phyloP scores from a whole-genome alignment of 257 asterid species.

The Prunella vulgaris region DNA sequence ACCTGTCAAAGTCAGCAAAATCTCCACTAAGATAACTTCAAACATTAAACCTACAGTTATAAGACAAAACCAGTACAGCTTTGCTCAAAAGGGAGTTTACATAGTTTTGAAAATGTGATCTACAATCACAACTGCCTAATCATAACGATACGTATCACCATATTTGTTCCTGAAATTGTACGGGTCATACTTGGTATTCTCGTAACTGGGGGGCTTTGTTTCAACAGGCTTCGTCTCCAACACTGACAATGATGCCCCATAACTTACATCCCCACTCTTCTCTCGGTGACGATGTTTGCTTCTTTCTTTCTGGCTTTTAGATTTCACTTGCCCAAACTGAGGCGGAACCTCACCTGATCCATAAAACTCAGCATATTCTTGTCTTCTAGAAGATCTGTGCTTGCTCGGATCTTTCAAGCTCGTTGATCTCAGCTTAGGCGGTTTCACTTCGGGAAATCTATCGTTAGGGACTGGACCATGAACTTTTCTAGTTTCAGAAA shows the following conservation, averaged over 20 bases:
- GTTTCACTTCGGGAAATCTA: slow-evolving; percentile 56
- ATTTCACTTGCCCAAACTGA: slow-evolving; percentile 48
- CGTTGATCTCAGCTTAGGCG: slow-evolving; percentile 50
- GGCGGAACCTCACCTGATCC: slow-evolving; percentile 71
- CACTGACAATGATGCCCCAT: slow-evolving; percentile 33
- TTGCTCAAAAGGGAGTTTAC: slow-evolving; percentile 1
- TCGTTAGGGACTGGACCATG: slow-evolving; percentile 37
- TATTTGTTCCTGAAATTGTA: slow-evolving; percentile 68
- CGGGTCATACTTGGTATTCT: slow-evolving; percentile 47
- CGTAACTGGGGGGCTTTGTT: slow-evolving; percentile 47
- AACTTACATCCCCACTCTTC: slow-evolving; percentile 41
- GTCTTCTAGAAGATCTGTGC: slow-evolving; percentile 86
- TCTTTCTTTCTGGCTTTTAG: slow-evolving; percentile 82
- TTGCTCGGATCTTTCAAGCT: slow-evolving; percentile 63
- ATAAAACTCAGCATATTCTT: slow-evolving; percentile 72
- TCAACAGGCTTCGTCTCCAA: slow-evolving; percentile 58
- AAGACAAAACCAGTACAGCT: not conserved
- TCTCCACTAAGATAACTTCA: slow-evolving; percentile 7
- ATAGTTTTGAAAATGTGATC: not conserved
- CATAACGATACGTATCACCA: slow-evolving; percentile 49
- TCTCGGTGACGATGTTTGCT: slow-evolving; percentile 72
- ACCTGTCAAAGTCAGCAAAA: slow-evolving; percentile 13
- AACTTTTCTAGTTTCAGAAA: slow-evolving; percentile 55
- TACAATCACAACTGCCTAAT: slow-evolving; percentile 19
- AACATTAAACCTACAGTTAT: not conserved